phyloP scores from a whole-genome alignment of 352 stramenopile species.

The Globisporangium viniferum region DNA sequence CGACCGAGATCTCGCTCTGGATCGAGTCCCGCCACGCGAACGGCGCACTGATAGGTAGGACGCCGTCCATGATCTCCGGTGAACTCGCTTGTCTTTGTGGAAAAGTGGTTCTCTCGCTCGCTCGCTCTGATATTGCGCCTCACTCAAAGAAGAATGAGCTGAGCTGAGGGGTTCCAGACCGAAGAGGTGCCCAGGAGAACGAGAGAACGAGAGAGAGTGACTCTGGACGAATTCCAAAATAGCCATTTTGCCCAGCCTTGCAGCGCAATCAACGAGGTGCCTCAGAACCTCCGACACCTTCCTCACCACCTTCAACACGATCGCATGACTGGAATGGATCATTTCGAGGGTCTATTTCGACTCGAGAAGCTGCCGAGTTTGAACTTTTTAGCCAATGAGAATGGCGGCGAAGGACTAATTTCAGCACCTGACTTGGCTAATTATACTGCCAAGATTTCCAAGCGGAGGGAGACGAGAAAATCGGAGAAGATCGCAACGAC shows the following conservation, averaged over 20 bases:
- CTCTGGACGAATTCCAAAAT: not conserved
- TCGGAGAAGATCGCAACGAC: conserved; percentile 1
- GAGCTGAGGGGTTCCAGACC: not conserved
- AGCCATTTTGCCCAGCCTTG: not conserved
- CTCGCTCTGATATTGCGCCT: not conserved
- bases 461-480: not conserved
- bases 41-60: conserved; percentile 10
- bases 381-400: not conserved
- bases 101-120: not conserved
- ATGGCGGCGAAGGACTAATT: not conserved
- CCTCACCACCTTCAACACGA: not conserved
- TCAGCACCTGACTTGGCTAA: not conserved
- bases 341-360: conserved; percentile 1
- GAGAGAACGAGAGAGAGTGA: not conserved
- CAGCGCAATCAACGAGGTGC: not conserved
- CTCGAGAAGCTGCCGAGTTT: not conserved
- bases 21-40: conserved; percentile 27
- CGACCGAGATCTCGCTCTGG: conserved; percentile 39
- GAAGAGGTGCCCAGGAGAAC: not conserved
- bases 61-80: conserved; percentile 12
- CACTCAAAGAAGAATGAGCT: conserved; percentile 6
- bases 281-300: not conserved
- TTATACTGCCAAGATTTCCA: not conserved
- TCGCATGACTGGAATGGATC: conserved; percentile 6
- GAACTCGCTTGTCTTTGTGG: not conserved